Percentiles rank a stretch among this genome's conserved stretches.
Evolutionary conservation across 176 grass and related monocot genomes (phyloP).

Genomic region (bread wheat (Triticum aestivum)): DNA sequence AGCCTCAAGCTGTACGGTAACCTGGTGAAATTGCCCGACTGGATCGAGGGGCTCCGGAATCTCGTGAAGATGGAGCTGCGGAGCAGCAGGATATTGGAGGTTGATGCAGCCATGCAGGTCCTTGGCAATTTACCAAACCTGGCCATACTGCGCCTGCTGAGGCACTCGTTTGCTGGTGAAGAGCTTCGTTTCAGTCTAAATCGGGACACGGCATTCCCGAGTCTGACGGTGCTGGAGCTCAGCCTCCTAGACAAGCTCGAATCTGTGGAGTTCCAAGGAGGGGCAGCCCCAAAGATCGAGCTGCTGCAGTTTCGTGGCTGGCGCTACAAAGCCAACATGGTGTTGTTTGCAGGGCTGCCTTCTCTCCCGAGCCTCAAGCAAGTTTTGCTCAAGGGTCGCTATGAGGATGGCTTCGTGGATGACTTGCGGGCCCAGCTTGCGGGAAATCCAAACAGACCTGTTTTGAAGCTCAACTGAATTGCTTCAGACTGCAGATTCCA

Average conservation of each 20-base stretch:
- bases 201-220: not conserved
- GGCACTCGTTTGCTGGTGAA: not conserved
- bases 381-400: not conserved
- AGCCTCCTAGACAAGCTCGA: not conserved
- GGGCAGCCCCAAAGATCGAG: not conserved
- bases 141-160: not conserved
- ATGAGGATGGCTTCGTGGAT: not conserved
- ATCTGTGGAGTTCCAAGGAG: not conserved
- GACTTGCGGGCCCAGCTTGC: not conserved
- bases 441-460: not conserved
- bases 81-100: conserved; percentile 12
- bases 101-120: not conserved
- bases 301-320: not conserved
- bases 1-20: conserved; percentile 4
- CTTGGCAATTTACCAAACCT: conserved; percentile 13
- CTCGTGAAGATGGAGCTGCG: conserved; percentile 15
- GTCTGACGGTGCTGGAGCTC: not conserved
- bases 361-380: conserved; percentile 1
- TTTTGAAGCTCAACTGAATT: conserved; percentile 19
- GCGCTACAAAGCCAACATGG: not conserved
- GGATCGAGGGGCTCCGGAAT: not conserved
- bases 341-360: conserved; percentile 10
- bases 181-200: not conserved
- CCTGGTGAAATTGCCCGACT: not conserved
- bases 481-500: not conserved